Evolutionary conservation across 2,329 filamentous ascomycete species (phyloP).

Genomic region (Hypoxylon sp.): DNA sequence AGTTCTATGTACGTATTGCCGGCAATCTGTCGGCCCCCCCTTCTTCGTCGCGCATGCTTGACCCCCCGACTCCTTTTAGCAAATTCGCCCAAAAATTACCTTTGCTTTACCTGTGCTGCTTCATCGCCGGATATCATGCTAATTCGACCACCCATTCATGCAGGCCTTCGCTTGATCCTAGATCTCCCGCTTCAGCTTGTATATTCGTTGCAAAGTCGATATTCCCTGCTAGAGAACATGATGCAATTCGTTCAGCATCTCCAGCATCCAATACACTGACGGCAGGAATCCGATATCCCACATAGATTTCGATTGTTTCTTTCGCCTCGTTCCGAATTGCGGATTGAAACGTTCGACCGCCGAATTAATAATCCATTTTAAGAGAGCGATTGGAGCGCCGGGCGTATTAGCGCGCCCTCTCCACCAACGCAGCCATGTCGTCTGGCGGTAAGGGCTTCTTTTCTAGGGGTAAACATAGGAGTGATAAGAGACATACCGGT

Average conservation of each 20-base stretch:
- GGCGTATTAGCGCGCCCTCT: constrained; percentile 49
- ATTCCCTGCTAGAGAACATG: constrained; percentile 53
- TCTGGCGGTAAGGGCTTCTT: constrained; percentile 84
- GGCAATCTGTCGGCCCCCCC: constrained; percentile 10
- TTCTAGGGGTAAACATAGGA: constrained; percentile 87
- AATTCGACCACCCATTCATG: constrained; percentile 46
- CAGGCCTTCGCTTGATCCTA: constrained; percentile 50
- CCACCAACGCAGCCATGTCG: constrained; percentile 62
- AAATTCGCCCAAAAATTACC: constrained; percentile 24
- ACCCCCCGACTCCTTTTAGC: constrained; percentile 39
- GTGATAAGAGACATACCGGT: constrained; percentile 72
- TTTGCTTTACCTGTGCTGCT: constrained; percentile 39
- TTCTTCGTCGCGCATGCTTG: constrained; percentile 38
- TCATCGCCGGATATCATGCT: constrained; percentile 49
- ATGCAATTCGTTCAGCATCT: constrained; percentile 59
- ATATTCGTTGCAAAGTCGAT: constrained; percentile 43
- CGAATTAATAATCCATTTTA: constrained; percentile 40
- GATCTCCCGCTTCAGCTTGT: constrained; percentile 43
- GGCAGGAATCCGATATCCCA: constrained; percentile 50
- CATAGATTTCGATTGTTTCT: constrained; percentile 36
- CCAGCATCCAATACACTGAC: constrained; percentile 60
- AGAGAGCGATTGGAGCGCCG: constrained; percentile 46
- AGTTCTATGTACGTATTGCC: constrained; percentile 42
- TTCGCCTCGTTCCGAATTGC: constrained; percentile 24
- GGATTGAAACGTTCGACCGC: constrained; percentile 35